Evolutionary conservation across 441 rosid species (phyloP).

Genomic region (Corymbia citriodora): DNA sequence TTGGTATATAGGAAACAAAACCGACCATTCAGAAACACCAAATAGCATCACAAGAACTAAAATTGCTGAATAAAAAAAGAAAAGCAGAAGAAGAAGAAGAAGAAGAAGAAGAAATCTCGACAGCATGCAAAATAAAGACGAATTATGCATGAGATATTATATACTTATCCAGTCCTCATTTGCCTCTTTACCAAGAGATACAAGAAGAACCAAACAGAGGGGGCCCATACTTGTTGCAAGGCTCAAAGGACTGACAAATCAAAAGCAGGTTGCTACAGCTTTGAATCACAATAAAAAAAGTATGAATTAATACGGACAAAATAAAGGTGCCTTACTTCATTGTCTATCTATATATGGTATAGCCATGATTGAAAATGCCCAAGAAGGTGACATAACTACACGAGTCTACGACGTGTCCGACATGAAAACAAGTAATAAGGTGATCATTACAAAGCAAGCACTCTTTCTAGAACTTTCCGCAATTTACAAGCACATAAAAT

Average conservation of each 20-base stretch:
- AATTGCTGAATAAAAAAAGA: neutral
- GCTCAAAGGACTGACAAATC: slow-evolving; percentile 83
- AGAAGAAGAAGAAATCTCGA: neutral
- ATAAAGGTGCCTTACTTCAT: neutral
- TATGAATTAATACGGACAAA: neutral
- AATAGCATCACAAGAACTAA: neutral
- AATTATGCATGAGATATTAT: slow-evolving; percentile 4
- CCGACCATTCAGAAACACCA: neutral
- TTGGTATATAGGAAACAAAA: neutral
- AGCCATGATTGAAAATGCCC: neutral
- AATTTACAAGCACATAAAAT: no score
- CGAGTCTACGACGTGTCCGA: neutral
- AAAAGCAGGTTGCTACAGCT: slow-evolving; percentile 4
- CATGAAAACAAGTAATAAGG: no score
- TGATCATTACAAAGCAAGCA: no score
- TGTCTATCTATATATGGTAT: neutral
- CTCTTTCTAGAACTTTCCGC: no score
- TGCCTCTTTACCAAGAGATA: slow-evolving; percentile 96
- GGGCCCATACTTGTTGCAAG: slow-evolving; percentile 95
- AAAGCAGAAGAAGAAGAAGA: neutral
- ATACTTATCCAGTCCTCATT: slow-evolving; percentile 95
- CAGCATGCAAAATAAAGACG: neutral
- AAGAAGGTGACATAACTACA: neutral
- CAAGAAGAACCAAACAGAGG: slow-evolving; percentile 88
- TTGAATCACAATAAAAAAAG: neutral